phyloP scores from a whole-genome alignment of 352 stramenopile genomes.

The Halophytophthora polymorphica region DNA sequence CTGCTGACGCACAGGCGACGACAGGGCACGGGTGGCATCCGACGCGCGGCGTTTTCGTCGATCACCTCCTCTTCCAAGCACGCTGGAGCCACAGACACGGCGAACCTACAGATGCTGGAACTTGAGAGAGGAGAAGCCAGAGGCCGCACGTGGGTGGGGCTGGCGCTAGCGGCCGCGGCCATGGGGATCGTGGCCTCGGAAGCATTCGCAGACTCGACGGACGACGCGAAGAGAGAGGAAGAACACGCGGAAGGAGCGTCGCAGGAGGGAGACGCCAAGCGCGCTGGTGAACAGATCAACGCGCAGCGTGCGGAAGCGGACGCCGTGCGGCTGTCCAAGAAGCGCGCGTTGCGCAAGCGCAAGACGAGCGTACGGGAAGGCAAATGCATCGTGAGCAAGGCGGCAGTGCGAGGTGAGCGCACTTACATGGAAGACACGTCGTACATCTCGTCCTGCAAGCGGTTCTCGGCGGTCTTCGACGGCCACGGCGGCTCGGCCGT shows the following conservation, averaged over 20 bases:
- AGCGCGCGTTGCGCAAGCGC: constrained; percentile 32
- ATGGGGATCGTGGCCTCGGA: constrained; percentile 17
- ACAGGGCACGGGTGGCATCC: not conserved
- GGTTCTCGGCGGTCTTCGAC: constrained; percentile 82
- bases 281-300: constrained; percentile 18
- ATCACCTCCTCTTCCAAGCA: constrained; percentile 4
- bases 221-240: constrained; percentile 3
- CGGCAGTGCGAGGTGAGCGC: constrained; percentile 70
- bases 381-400: constrained; percentile 54
- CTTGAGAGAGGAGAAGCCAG: constrained; percentile 12
- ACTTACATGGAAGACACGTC: constrained; percentile 83
- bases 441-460: constrained; percentile 77
- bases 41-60: constrained; percentile 9
- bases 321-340: constrained; percentile 12
- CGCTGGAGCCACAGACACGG: constrained; percentile 7
- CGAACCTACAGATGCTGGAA: constrained; percentile 8
- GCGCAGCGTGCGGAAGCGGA: constrained; percentile 24
- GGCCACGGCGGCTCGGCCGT: constrained; percentile 74
- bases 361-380: constrained; percentile 46
- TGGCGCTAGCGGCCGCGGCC: constrained; percentile 14
- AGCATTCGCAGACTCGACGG: constrained; percentile 12
- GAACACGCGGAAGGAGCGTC: constrained; percentile 4
- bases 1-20: too few relatives aligned
- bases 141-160: constrained; percentile 13
- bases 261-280: not conserved